These are phyloP conservation scores for Astrothelium subdiscretum DNA, from an alignment of 495 filamentous ascomycete species.

Conservation along the genomic window DNA sequence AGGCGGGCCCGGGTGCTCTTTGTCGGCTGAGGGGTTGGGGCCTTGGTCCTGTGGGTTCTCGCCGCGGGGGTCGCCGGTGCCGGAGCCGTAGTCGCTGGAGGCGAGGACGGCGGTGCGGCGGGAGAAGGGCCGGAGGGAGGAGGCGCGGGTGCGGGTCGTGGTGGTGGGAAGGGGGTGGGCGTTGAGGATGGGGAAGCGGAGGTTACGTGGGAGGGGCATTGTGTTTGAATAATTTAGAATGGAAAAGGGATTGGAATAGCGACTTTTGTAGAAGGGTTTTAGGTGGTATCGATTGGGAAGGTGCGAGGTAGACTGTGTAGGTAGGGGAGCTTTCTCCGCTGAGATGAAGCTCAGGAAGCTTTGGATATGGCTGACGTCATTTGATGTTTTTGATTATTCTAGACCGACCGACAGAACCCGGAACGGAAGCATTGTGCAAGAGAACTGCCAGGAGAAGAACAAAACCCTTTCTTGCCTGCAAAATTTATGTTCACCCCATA, in stretches of 20 bases:
- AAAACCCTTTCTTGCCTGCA: too few species aligned
- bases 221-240: neutral
- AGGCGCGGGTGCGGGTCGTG: neutral
- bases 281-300: neutral
- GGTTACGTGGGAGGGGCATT: neutral
- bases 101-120: conserved; percentile 11
- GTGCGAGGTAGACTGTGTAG: neutral
- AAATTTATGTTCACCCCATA: too few species aligned
- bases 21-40: conserved; percentile 15
- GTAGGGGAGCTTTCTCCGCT: too few species aligned
- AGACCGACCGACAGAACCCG: too few species aligned
- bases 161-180: neutral
- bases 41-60: conserved; percentile 23
- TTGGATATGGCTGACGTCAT: neutral
- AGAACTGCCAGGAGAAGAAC: too few species aligned
- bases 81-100: conserved; percentile 26
- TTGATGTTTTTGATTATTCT: neutral
- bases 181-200: neutral
- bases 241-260: neutral
- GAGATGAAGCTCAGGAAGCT: neutral
- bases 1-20: conserved; percentile 28
- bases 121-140: conserved; percentile 15
- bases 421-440: too few species aligned
- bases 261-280: neutral
- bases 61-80: conserved; percentile 20